Evolutionary conservation across 371 early-diverging fungal species (phyloP), one percentile per base, ranked within the genome.

Genomic region (Amoeboaphelidium occidentale): DNA sequence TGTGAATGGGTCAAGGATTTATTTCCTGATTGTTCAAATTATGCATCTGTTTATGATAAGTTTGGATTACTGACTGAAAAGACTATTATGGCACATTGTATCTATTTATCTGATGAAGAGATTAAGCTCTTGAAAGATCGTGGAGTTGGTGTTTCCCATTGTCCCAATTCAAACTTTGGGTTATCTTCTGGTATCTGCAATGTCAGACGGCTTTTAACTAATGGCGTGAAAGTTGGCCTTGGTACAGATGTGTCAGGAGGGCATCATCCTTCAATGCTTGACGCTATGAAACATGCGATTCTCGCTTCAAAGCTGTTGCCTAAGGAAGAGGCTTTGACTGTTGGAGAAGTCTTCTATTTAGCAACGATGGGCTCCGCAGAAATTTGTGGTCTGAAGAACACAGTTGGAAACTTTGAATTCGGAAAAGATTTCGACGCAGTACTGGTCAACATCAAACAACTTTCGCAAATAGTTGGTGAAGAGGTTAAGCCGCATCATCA

Each of bases 171-270:
- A 46, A 92, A 92, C 66, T 85, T 90, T 54, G 69, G 75, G 12
- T 61, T 92, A 41, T 67, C 71, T 52, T 78, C 79, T 27, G 93
- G 93, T 20, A 60, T 83, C 2, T 76, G 77, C 44, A 73, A 87
- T 54, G 81, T 90, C 28, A 69, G 85, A 23, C 66, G 72, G 44
- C 63, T 85, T 51, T 49, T 87, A 20, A 54, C 66, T 27, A 61
- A 64, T 28, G 81, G 75, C 2, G 59, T 84, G 49, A 75, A 76
- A 54, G 79, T 87, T n/a, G 84, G 87, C 3, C 63, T 92, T 47
- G 93, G 93, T 25, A 89, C 86, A 3, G 93, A 92, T 64, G 80
- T 85, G 2, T 74, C 85, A 27, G 90, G 85, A 43, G 90, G 93
- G 2, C 83, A 73, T 56, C 63, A 76, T n/a, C 76, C 82, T 21